These are phyloP conservation scores for Moesziomyces aphidis DNA, from an alignment of 1,284 basidiomycete genomes.

Conservation along the genomic window DNA sequence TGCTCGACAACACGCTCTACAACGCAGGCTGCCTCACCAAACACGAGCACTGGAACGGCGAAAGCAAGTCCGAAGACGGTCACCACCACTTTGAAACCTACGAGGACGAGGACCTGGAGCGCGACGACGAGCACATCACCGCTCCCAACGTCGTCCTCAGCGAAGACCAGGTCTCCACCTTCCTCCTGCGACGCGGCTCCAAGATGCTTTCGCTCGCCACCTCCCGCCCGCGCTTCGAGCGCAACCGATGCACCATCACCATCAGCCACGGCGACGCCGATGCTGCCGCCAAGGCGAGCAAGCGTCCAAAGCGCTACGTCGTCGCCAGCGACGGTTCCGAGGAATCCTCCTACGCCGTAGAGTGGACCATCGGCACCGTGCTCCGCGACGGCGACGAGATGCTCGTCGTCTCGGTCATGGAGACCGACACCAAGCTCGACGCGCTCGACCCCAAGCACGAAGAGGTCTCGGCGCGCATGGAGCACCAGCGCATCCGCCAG, in stretches of 20 bases:
- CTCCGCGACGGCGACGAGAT: conserved; percentile 85
- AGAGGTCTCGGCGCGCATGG: conserved; percentile 80
- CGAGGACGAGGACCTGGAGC: conserved; percentile 36
- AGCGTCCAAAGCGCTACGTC: conserved; percentile 80
- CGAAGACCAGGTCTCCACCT: conserved; percentile 37
- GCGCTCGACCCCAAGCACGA: conserved; percentile 68
- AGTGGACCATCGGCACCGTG: conserved; percentile 88
- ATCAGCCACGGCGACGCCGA: conserved; percentile 75
- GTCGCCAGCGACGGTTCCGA: conserved; percentile 94
- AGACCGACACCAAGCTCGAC: conserved; percentile 82
- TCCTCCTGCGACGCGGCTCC: conserved; percentile 32
- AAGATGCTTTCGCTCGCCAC: conserved; percentile 40
- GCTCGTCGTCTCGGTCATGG: conserved; percentile 81
- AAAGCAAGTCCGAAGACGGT: conserved; percentile 25
- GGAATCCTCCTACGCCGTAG: conserved; percentile 62
- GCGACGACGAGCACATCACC: conserved; percentile 43
- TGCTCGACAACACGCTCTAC: conserved; percentile 60
- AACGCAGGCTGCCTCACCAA: conserved; percentile 60
- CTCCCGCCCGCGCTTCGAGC: conserved; percentile 80
- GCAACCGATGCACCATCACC: conserved; percentile 91
- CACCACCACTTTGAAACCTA: conserved; percentile 45
- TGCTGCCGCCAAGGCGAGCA: conserved; percentile 68
- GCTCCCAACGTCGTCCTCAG: conserved; percentile 47
- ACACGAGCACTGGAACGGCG: conserved; percentile 50
- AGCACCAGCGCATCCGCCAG: conserved; percentile 93